These are phyloP conservation scores for Lineolata rhizophorae DNA, from an alignment of 495 filamentous ascomycete species.

Conservation along the genomic window DNA sequence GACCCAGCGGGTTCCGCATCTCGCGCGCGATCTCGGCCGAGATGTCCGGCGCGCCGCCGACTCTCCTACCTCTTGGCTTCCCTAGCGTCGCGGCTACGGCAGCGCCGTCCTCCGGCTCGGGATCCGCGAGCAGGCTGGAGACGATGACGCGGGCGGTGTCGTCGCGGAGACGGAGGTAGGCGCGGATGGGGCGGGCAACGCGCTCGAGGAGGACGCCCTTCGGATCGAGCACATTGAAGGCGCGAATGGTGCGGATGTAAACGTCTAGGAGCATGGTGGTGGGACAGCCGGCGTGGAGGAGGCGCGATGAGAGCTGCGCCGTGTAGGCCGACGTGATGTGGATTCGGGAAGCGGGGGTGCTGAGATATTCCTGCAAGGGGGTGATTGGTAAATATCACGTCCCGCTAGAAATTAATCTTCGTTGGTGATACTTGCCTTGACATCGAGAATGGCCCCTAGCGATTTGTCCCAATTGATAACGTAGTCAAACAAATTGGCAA, in stretches of 20 bases:
- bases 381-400: slow-evolving; percentile 1
- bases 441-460: slow-evolving; percentile 63
- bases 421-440: slow-evolving; percentile 23
- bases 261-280: slow-evolving; percentile 73
- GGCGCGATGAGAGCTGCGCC: slow-evolving; percentile 37
- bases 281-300: slow-evolving; percentile 74
- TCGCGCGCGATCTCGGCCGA: slow-evolving; percentile 59
- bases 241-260: slow-evolving; percentile 82
- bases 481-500: slow-evolving; percentile 70
- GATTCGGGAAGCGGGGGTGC: slow-evolving; percentile 30
- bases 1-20: slow-evolving; percentile 38
- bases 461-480: slow-evolving; percentile 58
- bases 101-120: slow-evolving; percentile 17
- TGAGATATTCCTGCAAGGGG: slow-evolving; percentile 23
- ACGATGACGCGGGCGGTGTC: slow-evolving; percentile 82
- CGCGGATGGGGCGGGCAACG: slow-evolving; percentile 58
- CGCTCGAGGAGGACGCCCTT: slow-evolving; percentile 80
- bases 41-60: slow-evolving; percentile 22
- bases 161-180: slow-evolving; percentile 81
- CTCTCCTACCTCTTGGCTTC: too few species aligned
- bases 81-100: slow-evolving; percentile 1
- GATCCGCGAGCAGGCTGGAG: slow-evolving; percentile 55
- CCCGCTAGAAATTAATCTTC: not conserved
- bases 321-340: slow-evolving; percentile 55
- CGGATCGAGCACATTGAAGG: slow-evolving; percentile 72